These are phyloP conservation scores for Leonotis leonurus DNA, from an alignment of 257 asterid species.

Conservation along the genomic window DNA sequence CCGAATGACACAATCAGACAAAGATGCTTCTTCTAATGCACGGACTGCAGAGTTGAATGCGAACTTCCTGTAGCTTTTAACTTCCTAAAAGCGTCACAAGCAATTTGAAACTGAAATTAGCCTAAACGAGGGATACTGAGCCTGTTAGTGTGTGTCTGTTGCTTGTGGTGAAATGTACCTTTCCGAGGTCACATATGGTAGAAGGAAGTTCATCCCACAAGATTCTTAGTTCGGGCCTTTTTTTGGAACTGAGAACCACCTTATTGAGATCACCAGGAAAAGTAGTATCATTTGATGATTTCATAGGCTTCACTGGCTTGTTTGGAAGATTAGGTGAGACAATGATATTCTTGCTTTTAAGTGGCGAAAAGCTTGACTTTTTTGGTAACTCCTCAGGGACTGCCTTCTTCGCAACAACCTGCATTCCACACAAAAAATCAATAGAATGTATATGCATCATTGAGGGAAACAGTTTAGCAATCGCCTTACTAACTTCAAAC, in stretches of 20 bases:
- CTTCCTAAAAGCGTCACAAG: constrained; percentile 39
- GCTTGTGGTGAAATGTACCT: constrained; percentile 34
- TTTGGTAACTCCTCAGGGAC: constrained; percentile 30
- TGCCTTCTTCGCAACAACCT: constrained; percentile 35
- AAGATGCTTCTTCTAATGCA: constrained; percentile 80
- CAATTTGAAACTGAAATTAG: not conserved
- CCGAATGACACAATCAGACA: constrained; percentile 48
- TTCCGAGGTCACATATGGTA: constrained; percentile 50
- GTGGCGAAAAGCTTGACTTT: constrained; percentile 44
- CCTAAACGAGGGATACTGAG: not conserved
- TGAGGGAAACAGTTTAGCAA: not conserved
- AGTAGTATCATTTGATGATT: constrained; percentile 27
- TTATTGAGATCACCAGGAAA: constrained; percentile 38
- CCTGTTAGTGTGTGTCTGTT: not conserved
- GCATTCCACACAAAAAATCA: not conserved
- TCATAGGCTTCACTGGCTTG: constrained; percentile 36
- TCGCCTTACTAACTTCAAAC: not conserved
- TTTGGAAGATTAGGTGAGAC: constrained; percentile 42
- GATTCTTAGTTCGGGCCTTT: constrained; percentile 39
- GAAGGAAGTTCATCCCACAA: constrained; percentile 57
- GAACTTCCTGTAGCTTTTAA: constrained; percentile 34
- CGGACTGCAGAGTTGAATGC: constrained; percentile 56
- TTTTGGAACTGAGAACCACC: constrained; percentile 34
- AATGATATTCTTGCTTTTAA: constrained; percentile 46
- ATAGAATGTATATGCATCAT: not conserved